These are phyloP conservation scores for Colletotrichum ledebouriae DNA, from an alignment of 2,329 filamentous ascomycete species.

Conservation along the genomic window DNA sequence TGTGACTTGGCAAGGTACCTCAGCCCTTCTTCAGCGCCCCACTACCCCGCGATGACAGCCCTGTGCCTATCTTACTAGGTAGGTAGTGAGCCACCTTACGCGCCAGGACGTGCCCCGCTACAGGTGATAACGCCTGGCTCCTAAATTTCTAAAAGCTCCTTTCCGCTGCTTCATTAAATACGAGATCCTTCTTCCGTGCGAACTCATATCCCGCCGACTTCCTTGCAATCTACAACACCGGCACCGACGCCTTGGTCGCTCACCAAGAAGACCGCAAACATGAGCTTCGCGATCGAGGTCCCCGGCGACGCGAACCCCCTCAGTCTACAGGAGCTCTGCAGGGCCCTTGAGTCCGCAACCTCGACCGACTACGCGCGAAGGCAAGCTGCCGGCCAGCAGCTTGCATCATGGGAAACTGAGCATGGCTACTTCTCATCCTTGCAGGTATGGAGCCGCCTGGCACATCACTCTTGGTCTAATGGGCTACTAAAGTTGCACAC, in stretches of 20 bases:
- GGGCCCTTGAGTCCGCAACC: conserved; percentile 73
- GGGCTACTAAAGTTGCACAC: not conserved
- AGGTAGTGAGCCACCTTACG: conserved; percentile 4
- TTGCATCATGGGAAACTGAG: conserved; percentile 78
- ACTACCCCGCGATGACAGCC: conserved; percentile 40
- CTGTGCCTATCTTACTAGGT: conserved; percentile 11
- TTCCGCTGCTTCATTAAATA: conserved; percentile 25
- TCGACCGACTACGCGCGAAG: conserved; percentile 73
- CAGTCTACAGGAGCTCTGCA: conserved; percentile 72
- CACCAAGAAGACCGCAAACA: conserved; percentile 51
- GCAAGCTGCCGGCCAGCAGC: conserved; percentile 77
- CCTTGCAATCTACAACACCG: conserved; percentile 24
- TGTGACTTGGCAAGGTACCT: not conserved
- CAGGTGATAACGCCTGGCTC: conserved; percentile 29
- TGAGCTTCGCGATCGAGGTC: conserved; percentile 82
- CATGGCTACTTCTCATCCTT: conserved; percentile 76
- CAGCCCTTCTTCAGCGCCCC: conserved; percentile 35
- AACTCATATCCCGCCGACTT: conserved; percentile 1
- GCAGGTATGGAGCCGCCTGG: conserved; percentile 67
- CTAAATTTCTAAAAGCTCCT: conserved; percentile 37
- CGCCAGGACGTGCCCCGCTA: conserved; percentile 36
- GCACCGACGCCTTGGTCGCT: conserved; percentile 33
- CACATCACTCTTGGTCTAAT: not conserved
- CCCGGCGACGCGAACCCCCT: conserved; percentile 84
- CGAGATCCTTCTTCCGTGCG: conserved; percentile 5